phyloP scores from a whole-genome alignment of 2,329 filamentous ascomycete genomes.

The Trichophyton rubrum region DNA sequence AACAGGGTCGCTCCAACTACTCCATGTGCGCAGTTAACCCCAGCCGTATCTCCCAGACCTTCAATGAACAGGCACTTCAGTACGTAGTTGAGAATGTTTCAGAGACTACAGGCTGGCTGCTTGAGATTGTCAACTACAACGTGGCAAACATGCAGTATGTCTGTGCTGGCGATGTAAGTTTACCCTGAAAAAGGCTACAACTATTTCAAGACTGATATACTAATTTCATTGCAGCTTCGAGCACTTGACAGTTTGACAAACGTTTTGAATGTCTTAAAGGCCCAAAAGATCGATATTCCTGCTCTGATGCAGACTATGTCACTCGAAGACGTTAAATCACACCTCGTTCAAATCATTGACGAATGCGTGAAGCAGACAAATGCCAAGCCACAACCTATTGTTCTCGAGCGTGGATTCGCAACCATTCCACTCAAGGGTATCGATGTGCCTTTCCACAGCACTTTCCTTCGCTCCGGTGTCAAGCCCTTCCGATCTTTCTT shows the following conservation, averaged over 20 bases:
- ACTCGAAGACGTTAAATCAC: constrained; percentile 80
- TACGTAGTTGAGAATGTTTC: constrained; percentile 94
- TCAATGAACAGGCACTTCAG: constrained; percentile 93
- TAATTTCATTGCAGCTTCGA: constrained; percentile 35
- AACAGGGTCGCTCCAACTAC: constrained; percentile 87
- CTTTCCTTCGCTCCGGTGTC: constrained; percentile 92
- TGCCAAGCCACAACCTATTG: constrained; percentile 74
- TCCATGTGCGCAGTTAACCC: constrained; percentile 99
- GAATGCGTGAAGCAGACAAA: constrained; percentile 78
- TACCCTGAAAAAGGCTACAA: neutral
- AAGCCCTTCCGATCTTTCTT: constrained; percentile 98
- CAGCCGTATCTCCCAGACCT: constrained; percentile 94
- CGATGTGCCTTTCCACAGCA: constrained; percentile 98
- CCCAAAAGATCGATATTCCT: constrained; percentile 94
- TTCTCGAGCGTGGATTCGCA: constrained; percentile 87
- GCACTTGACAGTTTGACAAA: constrained; percentile 56
- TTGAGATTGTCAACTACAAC: constrained; percentile 98
- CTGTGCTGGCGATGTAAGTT: constrained; percentile 48
- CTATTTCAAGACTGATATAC: neutral
- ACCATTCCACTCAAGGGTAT: constrained; percentile 96
- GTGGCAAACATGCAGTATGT: constrained; percentile 60
- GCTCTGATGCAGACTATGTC: constrained; percentile 74
- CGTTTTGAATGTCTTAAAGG: constrained; percentile 89
- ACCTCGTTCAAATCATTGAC: constrained; percentile 80
- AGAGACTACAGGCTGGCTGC: constrained; percentile 84